These are phyloP conservation scores for Amyloporia xantha DNA, from an alignment of 768 basidiomycete species.

Conservation along the genomic window DNA sequence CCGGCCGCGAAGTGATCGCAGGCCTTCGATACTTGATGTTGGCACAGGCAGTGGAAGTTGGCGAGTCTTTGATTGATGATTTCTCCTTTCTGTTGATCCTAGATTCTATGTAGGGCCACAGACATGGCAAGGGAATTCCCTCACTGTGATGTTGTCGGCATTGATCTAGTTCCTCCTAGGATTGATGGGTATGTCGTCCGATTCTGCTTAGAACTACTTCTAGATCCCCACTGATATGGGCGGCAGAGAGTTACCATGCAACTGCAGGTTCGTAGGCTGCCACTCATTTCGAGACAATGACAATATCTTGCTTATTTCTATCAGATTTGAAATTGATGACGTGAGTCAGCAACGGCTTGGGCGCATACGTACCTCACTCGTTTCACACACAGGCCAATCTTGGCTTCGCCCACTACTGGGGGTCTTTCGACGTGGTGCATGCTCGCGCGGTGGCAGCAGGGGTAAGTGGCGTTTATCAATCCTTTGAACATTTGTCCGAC, in stretches of 20 bases:
- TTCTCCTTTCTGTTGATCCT: background rate
- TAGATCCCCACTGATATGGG: no score
- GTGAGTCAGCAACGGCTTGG: slow-evolving; percentile 15
- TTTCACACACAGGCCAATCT: slow-evolving; percentile 23
- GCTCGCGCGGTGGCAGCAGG: slow-evolving; percentile 25
- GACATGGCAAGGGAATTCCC: slow-evolving; percentile 29
- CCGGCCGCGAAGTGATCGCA: slow-evolving; percentile 18
- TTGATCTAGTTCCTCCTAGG: slow-evolving; percentile 27
- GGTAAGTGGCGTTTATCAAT: slow-evolving; percentile 13
- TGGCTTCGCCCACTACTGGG: slow-evolving; percentile 27
- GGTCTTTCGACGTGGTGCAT: slow-evolving; percentile 27
- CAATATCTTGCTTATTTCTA: no score
- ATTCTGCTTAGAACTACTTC: no score
- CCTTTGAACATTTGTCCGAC: background rate
- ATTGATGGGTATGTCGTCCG: slow-evolving; percentile 16
- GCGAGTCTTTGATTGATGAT: slow-evolving; percentile 10
- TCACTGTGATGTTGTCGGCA: slow-evolving; percentile 27
- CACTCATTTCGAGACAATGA: no score
- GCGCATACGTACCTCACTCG: slow-evolving; percentile 2
- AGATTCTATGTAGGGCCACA: slow-evolving; percentile 21
- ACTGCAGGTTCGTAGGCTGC: slow-evolving; percentile 27
- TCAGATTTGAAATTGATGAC: slow-evolving; percentile 30
- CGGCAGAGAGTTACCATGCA: slow-evolving; percentile 22
- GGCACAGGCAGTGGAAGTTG: slow-evolving; percentile 30
- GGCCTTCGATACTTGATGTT: slow-evolving; percentile 24